A percentile compares a stretch with the other conserved stretches of the same genome.
These are phyloP conservation scores for Blastocystis sp. DNA, from an alignment of 352 stramenopile species.

Conservation along the genomic window DNA sequence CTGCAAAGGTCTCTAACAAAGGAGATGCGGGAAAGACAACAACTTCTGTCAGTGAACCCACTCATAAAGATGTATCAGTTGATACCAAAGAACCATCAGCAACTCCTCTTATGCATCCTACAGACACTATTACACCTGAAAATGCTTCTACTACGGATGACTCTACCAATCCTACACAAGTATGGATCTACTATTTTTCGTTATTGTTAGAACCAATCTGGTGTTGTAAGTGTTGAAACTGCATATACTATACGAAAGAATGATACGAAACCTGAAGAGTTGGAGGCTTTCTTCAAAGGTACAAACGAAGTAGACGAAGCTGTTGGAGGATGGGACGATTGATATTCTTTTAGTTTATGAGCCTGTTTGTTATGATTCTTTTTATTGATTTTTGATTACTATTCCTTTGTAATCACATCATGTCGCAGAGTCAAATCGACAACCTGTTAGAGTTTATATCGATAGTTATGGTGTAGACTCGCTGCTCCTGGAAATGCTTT, in stretches of 20 bases:
- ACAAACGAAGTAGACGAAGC: neutral
- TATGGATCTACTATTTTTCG: too few species aligned
- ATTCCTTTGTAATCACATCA: neutral
- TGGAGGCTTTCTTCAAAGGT: slow-evolving; percentile 2
- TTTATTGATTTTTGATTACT: neutral
- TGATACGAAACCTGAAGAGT: slow-evolving; percentile 1
- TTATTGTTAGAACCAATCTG: neutral
- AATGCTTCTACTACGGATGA: neutral
- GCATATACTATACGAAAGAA: neutral
- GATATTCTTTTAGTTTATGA: slow-evolving; percentile 28
- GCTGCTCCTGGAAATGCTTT: slow-evolving; percentile 24
- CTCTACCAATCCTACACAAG: neutral
- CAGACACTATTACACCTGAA: neutral
- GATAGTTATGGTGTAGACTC: neutral
- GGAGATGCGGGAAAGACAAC: neutral
- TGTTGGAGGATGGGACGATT: slow-evolving; percentile 35
- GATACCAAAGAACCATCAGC: neutral
- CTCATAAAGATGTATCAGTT: neutral
- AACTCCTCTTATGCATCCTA: neutral
- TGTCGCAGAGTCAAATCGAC: slow-evolving; percentile 24
- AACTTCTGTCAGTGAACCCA: neutral
- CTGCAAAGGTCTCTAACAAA: neutral
- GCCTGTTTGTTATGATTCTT: slow-evolving; percentile 6
- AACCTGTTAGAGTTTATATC: neutral
- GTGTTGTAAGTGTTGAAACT: slow-evolving; percentile 33